Base-by-base conservation (phyloP, 208 protist species). In the Trypanosoma boissoni region DNA sequence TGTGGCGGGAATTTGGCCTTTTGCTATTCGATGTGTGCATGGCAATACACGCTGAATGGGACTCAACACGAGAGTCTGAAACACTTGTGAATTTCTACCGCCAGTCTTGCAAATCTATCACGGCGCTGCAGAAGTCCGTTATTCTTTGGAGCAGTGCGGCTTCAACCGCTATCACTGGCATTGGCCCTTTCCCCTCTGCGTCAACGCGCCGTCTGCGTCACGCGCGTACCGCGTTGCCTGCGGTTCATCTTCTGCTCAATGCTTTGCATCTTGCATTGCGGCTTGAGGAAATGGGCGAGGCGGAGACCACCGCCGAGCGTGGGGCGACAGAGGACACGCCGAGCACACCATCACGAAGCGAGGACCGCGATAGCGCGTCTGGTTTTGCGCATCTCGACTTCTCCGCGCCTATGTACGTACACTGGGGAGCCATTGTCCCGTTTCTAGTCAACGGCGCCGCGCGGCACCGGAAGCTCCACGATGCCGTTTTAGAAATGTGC, bases 1-100 rank as follows among this genome's bases (percentile, higher is more conserved):
- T 87, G 26, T 95, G 88, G 88, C 72, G 83, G 21, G 88, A 95
- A 72, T 92, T 95, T 58, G 83, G 84, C 16, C 72, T 92, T 16
- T 57, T 92, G 16, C 69, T 95, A 9, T 95, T 95, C 51, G 88
- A 95, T 48, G 64, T 95, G 0, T 92, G 88, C 53, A 68, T 88
- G 64, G 84, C 88, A 16, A 95, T 95, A 28, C 74, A 88, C 68
- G 67, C 68, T 8, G 88, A 95, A 75, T 95, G 80, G 76, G 44
- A 62, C 48, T 41, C 41, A 26, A 92, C 88, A 29, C 56, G 36
- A 6, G 88, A 95, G 18, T 45, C 64, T 10, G 80, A 80, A 37
- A 95, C 88, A 44, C 83, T 89, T 44, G 36, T 66, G 20, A 95
- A 95, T 72, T 95, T 92, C 46, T 49, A 74, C 31, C 44, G 63